Conservation (phyloP, 1,284 basidiomycete species). For the Afroboletus lepidellus region DNA sequence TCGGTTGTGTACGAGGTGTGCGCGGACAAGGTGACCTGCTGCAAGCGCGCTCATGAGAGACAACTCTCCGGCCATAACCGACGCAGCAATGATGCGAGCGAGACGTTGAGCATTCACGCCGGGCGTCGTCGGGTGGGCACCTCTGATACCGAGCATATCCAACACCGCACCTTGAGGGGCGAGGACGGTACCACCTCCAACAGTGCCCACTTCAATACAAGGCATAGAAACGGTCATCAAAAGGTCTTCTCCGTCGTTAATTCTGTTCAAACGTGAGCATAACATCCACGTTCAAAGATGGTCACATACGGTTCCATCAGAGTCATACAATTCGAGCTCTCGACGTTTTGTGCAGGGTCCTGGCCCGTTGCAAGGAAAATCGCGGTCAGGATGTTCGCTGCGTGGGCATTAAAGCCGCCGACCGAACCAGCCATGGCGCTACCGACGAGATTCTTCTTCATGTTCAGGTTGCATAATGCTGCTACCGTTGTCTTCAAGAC, state of each 20-base stretch:
- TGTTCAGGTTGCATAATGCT: slow-evolving; percentile 89
- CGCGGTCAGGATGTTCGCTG: slow-evolving; percentile 96
- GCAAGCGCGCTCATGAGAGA: slow-evolving; percentile 88
- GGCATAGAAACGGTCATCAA: slow-evolving; percentile 94
- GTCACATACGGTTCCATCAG: slow-evolving; percentile 91
- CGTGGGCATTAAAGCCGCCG: slow-evolving; percentile 99
- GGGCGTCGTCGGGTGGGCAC: slow-evolving; percentile 80
- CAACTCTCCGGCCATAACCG: slow-evolving; percentile 94
- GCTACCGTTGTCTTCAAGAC: slow-evolving; percentile 96
- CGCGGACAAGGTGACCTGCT: slow-evolving; percentile 87
- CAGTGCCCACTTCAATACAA: slow-evolving; percentile 93
- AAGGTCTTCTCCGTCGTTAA: slow-evolving; percentile 88
- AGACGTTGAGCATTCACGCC: slow-evolving; percentile 86
- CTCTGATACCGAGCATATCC: slow-evolving; percentile 88
- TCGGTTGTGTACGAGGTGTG: slow-evolving; percentile 86
- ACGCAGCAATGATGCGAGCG: slow-evolving; percentile 82
- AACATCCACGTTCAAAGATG: not conserved
- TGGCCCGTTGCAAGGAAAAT: slow-evolving; percentile 97
- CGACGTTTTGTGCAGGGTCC: slow-evolving; percentile 99
- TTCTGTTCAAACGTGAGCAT: slow-evolving; percentile 43
- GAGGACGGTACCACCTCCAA: slow-evolving; percentile 94
- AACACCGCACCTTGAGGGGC: slow-evolving; percentile 87
- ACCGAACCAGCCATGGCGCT: slow-evolving; percentile 97
- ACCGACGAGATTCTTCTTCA: slow-evolving; percentile 97
- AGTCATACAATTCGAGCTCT: slow-evolving; percentile 98